Conservation (phyloP, 495 filamentous ascomycete species). For the Cenococcum geophilum region DNA sequence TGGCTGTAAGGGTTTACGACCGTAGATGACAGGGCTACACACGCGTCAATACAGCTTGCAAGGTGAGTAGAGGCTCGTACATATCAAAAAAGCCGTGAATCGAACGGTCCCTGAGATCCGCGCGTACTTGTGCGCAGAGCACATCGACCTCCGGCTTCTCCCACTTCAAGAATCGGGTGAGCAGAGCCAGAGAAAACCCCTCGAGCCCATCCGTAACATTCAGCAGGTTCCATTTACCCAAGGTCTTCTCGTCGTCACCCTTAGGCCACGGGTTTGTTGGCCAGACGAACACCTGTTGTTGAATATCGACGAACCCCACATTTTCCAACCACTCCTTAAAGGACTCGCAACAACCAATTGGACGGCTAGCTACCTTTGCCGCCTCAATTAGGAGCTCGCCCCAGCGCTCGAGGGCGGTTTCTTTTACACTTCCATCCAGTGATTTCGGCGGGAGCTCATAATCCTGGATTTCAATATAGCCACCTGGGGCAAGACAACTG, state of each 20-base stretch:
- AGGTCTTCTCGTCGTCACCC: slow-evolving; percentile 29
- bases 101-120: slow-evolving; percentile 8
- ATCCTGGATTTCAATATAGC: slow-evolving; percentile 17
- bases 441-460: slow-evolving; percentile 5
- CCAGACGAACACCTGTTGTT: slow-evolving; percentile 31
- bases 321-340: slow-evolving; percentile 24
- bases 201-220: slow-evolving; percentile 33
- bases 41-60: neutral
- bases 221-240: slow-evolving; percentile 35
- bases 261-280: slow-evolving; percentile 32
- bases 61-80: slow-evolving; percentile 33
- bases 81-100: slow-evolving; percentile 40
- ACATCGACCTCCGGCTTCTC: slow-evolving; percentile 10
- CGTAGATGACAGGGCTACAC: slow-evolving; percentile 1
- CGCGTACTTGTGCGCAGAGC: slow-evolving; percentile 4
- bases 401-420: slow-evolving; percentile 28
- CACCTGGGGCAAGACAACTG: slow-evolving; percentile 9
- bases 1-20: neutral
- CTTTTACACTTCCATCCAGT: slow-evolving; percentile 2
- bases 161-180: slow-evolving; percentile 23
- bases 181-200: slow-evolving; percentile 31
- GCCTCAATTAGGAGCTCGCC: slow-evolving; percentile 29
- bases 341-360: slow-evolving; percentile 18
- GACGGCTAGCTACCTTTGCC: slow-evolving; percentile 22
- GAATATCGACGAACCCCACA: slow-evolving; percentile 33